Percentiles rank a stretch among this genome's conserved stretches.
Conservation (phyloP, 257 asterid species). For the Avicennia marina region DNA sequence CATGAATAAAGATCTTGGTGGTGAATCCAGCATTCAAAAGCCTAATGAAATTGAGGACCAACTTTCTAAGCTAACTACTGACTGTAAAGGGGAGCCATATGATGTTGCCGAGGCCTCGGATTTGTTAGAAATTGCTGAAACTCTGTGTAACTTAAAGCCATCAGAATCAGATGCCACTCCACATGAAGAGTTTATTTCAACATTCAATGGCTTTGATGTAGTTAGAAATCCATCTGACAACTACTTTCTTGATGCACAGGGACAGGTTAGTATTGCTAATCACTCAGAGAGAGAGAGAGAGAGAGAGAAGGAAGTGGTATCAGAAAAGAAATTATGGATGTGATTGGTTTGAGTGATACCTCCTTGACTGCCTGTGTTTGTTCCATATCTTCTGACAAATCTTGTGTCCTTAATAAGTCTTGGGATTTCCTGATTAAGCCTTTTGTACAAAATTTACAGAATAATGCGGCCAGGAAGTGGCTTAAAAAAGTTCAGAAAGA, state of each 20-base stretch:
- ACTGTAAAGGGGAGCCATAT: constrained; percentile 35
- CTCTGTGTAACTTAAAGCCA: constrained; percentile 37
- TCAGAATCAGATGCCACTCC: constrained; percentile 31
- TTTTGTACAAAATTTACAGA: constrained; percentile 42
- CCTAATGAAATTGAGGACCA: constrained; percentile 35
- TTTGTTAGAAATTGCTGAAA: constrained; percentile 43
- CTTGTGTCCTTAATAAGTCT: constrained; percentile 1
- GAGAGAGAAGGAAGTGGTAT: too few species aligned
- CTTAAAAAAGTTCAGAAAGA: constrained; percentile 93
- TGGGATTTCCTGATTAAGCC: background rate
- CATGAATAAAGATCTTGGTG: constrained; percentile 27
- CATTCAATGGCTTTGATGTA: constrained; percentile 83
- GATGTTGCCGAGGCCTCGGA: constrained; percentile 34
- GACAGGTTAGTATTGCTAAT: constrained; percentile 52
- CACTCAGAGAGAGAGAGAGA: constrained; percentile 7
- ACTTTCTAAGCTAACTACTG: constrained; percentile 32
- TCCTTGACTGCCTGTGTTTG: background rate
- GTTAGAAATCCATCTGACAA: constrained; percentile 79
- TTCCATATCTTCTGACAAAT: constrained; percentile 2
- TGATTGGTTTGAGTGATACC: background rate
- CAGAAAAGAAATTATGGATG: constrained; percentile 10
- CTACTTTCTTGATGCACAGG: constrained; percentile 54
- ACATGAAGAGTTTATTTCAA: constrained; percentile 29
- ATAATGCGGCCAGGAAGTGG: constrained; percentile 85
- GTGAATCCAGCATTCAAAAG: constrained; percentile 48